Base-by-base conservation (phyloP, 352 stramenopile species). In the Phytophthora cactorum region DNA sequence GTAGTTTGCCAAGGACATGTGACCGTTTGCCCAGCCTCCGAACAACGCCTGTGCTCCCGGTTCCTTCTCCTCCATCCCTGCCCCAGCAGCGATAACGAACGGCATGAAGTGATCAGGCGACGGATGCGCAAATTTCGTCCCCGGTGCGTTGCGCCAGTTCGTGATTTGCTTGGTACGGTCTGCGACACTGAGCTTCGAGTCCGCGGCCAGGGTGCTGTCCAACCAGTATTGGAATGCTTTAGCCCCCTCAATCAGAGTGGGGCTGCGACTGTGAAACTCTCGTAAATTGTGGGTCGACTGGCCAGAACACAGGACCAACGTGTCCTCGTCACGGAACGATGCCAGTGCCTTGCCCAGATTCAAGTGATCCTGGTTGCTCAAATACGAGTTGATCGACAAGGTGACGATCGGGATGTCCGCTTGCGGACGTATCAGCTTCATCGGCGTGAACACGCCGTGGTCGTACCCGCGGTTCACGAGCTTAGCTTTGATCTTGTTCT, bases 381-480 rank as follows among this genome's bases (percentile, higher is more conserved):
- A 66, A 10, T 86, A 44, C 1, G 44, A 58, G 43, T 82, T 74
- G 39, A 97, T 74, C 28, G 82, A 95, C 41, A 97, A 66, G 45
- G 76, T 82, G 14, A 97, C 87, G 14, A 98, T 82, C 0, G 93
- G 93, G 36, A 98, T 87, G 52, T 97, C 79, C 0, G 86, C 91
- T 28, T 95, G 66, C 0, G 91, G 90, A 49, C 87, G 92, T 68
- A 97, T 95, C 25, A 97, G 54, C 51, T 88, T 84, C 52, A 98
- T 74, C 2, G 93, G 91, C 17, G 98, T 81, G 70, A 98, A 98
- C 11, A 95, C 81, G 22, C 93, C 93, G 78, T 98, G 93, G 76
- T 98, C 93, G 55, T 85, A 96, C 0, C 89, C 90, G 22, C 92
- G 79, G n/a, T 81, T 63, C 1, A 63, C 39, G 0, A 92, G 58